These are phyloP conservation scores for Paecilomyces niveus DNA, from an alignment of 2,329 filamentous ascomycete genomes.

Conservation along the genomic window DNA sequence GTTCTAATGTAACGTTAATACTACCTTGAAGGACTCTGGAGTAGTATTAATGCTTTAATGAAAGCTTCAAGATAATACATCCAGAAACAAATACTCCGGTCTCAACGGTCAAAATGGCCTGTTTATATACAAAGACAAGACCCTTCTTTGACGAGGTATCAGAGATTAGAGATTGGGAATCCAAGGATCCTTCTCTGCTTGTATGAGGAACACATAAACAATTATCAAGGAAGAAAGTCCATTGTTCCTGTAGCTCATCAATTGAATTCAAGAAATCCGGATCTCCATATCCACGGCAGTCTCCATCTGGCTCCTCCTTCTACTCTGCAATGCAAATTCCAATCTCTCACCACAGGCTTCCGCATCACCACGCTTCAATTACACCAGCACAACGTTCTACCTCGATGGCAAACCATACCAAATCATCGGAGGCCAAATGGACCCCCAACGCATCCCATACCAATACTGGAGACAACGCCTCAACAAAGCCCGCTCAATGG, in stretches of 20 bases:
- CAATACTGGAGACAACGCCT: constrained; percentile 43
- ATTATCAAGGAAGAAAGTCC: neutral
- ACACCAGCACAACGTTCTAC: constrained; percentile 1
- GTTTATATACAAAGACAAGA: neutral
- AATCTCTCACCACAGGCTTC: neutral
- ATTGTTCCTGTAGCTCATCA: neutral
- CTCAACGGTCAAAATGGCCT: neutral
- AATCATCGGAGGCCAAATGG: constrained; percentile 6
- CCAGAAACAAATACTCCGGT: neutral
- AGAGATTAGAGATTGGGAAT: neutral
- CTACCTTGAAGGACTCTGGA: neutral
- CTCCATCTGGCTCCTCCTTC: neutral
- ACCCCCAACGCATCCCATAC: constrained; percentile 39
- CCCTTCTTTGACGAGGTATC: too few relatives aligned
- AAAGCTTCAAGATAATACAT: neutral
- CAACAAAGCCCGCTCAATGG: constrained; percentile 40
- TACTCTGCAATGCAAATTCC: neutral
- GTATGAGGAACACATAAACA: neutral
- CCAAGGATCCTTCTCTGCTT: neutral
- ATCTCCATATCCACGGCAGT: neutral
- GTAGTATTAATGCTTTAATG: neutral
- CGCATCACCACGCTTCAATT: constrained; percentile 1
- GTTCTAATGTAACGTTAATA: neutral
- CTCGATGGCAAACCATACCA: constrained; percentile 3
- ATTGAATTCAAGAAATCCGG: neutral